phyloP scores from a whole-genome alignment of 2,329 filamentous ascomycete genomes.

The Nigrograna mackinnonii region DNA sequence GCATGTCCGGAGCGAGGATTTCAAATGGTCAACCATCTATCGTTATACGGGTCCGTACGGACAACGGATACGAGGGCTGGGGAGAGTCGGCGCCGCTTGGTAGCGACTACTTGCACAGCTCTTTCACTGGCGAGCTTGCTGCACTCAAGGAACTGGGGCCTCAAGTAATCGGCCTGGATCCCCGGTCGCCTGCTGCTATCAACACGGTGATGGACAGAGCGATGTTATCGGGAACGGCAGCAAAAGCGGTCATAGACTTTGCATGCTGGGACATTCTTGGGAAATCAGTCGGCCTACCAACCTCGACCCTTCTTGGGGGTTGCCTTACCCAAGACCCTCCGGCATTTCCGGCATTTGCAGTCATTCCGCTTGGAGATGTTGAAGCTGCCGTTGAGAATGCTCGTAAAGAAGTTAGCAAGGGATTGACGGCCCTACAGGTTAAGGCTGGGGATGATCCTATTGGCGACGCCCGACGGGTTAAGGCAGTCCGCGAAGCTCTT shows the following conservation, averaged over 20 bases:
- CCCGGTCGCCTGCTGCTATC: not conserved
- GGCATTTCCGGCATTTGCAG: not conserved
- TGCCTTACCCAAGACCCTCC: not conserved
- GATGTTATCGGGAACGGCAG: not conserved
- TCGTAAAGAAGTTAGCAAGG: not conserved
- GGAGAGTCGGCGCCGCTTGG: not conserved
- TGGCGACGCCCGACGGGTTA: not conserved
- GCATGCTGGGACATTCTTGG: conserved; percentile 1
- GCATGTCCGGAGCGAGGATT: not conserved
- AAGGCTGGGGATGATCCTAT: conserved; percentile 1
- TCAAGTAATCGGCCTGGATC: not conserved
- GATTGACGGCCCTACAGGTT: not conserved
- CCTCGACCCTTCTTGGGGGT: not conserved
- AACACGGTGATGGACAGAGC: not conserved
- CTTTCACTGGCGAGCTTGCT: conserved; percentile 1
- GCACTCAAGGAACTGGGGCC: conserved; percentile 1
- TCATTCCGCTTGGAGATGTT: not conserved
- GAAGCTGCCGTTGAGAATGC: not conserved
- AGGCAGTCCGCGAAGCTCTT: not conserved
- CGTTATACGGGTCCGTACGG: not conserved
- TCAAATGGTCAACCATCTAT: not conserved
- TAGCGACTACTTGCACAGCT: conserved; percentile 1
- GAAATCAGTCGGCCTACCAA: not conserved
- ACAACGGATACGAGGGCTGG: not conserved
- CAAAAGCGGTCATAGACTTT: not conserved